Percentiles rank a stretch among this genome's conserved stretches.
phyloP scores from a whole-genome alignment of 2,329 filamentous ascomycete genomes.

The Penicillium concentricum region DNA sequence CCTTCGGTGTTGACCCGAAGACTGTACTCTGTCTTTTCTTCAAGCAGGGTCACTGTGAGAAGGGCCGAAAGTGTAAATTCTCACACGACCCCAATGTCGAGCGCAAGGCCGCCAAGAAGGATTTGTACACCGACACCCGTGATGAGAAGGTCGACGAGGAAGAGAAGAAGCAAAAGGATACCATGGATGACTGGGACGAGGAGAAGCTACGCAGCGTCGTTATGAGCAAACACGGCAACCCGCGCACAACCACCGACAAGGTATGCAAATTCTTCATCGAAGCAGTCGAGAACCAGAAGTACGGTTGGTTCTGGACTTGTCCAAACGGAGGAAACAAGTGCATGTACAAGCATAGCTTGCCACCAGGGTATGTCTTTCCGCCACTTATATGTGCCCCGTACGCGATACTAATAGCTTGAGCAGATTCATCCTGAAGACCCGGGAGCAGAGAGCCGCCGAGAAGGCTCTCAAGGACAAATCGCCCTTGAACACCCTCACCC shows the following conservation, averaged over 20 bases:
- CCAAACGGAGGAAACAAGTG: conserved; percentile 96
- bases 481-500: conserved; percentile 85
- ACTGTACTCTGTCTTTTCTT: conserved; percentile 94
- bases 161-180: conserved; percentile 78
- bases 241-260: conserved; percentile 91
- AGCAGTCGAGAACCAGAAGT: conserved; percentile 96
- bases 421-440: conserved; percentile 95
- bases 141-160: conserved; percentile 66
- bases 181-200: conserved; percentile 96
- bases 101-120: conserved; percentile 88
- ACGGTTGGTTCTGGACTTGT: conserved; percentile 99
- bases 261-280: conserved; percentile 99
- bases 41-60: conserved; percentile 97
- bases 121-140: conserved; percentile 82
- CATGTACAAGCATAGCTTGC: conserved; percentile 96
- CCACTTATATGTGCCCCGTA: not conserved
- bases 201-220: conserved; percentile 91
- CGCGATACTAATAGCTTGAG: conserved; percentile 11
- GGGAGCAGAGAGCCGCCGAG: conserved; percentile 91
- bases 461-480: conserved; percentile 96
- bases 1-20: conserved; percentile 97
- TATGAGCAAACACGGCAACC: conserved; percentile 94
- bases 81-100: conserved; percentile 86
- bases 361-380: conserved; percentile 71
- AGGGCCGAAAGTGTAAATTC: conserved; percentile 98